These are phyloP conservation scores for Neurospora sp. DNA, from an alignment of 495 filamentous ascomycete genomes.

Conservation along the genomic window DNA sequence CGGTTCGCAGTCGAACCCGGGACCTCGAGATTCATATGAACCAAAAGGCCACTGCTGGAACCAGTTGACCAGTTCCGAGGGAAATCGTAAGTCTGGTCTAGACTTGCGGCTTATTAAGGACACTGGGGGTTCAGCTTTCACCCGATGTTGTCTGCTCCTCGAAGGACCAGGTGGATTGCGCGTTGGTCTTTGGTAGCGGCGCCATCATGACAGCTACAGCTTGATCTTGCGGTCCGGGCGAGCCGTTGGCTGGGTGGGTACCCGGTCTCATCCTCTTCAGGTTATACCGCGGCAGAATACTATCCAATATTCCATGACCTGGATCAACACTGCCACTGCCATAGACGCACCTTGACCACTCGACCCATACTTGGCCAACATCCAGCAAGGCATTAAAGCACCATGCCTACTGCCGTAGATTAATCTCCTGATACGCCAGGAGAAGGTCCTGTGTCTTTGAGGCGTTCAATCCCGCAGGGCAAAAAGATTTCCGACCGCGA, in stretches of 20 bases:
- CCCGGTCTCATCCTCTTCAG: not conserved
- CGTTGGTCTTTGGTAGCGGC: not conserved
- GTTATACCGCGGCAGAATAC: not conserved
- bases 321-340: not conserved
- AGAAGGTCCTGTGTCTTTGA: constrained; percentile 4
- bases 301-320: not conserved
- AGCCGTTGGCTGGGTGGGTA: constrained; percentile 5
- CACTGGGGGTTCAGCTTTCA: not conserved
- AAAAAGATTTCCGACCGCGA: constrained; percentile 9
- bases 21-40: too few species aligned
- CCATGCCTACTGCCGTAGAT: constrained; percentile 7
- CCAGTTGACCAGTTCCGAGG: not conserved
- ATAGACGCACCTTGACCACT: not conserved
- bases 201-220: not conserved
- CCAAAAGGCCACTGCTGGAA: not conserved
- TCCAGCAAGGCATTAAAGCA: constrained; percentile 1
- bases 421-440: constrained; percentile 4
- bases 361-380: constrained; percentile 3
- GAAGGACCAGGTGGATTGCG: not conserved
- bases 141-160: not conserved
- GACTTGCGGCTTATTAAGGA: not conserved
- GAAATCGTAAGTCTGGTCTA: not conserved
- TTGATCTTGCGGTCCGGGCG: constrained; percentile 7
- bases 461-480: not conserved
- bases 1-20: too few species aligned